phyloP scores from a whole-genome alignment of 768 basidiomycete genomes.

The Lactarius quietus region DNA sequence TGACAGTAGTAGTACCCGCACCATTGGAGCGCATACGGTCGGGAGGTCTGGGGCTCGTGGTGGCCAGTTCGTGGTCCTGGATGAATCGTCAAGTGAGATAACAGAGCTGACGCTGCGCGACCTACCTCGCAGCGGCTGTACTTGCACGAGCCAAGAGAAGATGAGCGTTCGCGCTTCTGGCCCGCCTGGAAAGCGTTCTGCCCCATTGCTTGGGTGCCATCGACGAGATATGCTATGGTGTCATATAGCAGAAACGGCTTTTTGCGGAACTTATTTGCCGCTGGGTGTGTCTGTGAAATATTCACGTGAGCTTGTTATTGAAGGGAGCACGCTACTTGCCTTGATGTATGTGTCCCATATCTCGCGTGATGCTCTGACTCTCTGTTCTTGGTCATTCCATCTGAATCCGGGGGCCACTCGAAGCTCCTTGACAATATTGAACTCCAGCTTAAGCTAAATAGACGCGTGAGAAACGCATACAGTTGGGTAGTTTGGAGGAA shows the following conservation, averaged over 20 bases:
- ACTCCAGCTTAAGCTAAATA: not conserved
- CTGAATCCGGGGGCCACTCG: not conserved
- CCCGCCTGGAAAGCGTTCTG: not conserved
- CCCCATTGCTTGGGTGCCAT: not conserved
- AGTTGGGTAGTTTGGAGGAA: not conserved
- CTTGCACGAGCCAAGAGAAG: not conserved
- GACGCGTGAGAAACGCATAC: not conserved
- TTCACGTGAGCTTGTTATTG: not conserved
- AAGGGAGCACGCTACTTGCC: not conserved
- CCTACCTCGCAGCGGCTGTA: not conserved
- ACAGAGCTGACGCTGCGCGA: not conserved
- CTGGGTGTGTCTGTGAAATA: not conserved
- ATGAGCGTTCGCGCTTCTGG: not conserved
- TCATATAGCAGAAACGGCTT: not conserved
- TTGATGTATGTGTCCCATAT: not conserved
- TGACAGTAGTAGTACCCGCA: not conserved
- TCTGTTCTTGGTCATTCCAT: not conserved
- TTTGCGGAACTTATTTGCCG: not conserved
- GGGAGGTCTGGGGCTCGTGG: not conserved
- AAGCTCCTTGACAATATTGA: not conserved
- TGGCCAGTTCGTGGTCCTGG: not conserved
- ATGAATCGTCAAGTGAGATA: not conserved
- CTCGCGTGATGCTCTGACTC: not conserved
- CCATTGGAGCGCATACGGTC: not conserved
- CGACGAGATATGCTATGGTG: not conserved